Evolutionary conservation across 1,139 yeast genomes (phyloP), one percentile per base, ranked within the genome.

Genomic region (Torulaspora globosa): DNA sequence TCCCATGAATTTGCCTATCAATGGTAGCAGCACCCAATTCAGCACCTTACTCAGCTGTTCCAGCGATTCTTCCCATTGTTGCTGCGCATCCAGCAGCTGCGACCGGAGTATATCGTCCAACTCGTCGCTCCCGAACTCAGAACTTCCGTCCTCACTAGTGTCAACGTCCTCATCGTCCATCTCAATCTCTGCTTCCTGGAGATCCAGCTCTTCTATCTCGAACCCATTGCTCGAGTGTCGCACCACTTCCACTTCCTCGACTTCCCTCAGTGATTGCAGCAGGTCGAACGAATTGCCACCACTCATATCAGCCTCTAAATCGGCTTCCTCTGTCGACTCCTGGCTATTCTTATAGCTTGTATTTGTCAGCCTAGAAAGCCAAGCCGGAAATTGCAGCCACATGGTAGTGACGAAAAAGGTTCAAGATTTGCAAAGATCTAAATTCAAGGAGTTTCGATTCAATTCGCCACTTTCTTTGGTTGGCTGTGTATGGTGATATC

Each of bases 61-160:
- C 48, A 80, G 56, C 47, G 82, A 78, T 56, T 79, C 82, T 41
- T 80, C 83, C 85, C 85, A 81, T 53, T 81, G 84, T 52, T 76
- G 74, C 55, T 79, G 81, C 1, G 82, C 80, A 30, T 62, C 63
- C 23, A 51, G 41, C 36, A 63, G 46, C 38, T 51, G 54, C 11
- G 51, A 44, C 21, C 51, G 53, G 31, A 46, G 49, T 19, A 52
- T 49, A 8, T 41, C 52, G 27, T 52, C 54, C 26, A 41, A 26
- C 24, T 45, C 50, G 39, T 55, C 56, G 12, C 47, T 23, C 8
- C 44, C 50, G 33, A 46, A 45, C 33, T 51, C 57, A 28, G 52
- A 50, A n/a, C 54, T 53, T 39, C 43, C 42, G 9, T 41, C 51
- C 18, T 49, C 53, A 15, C 39, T 49, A 15, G 38, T 43, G 14